Percentiles rank a stretch among this genome's conserved stretches.
Conservation (phyloP, 345 rosid genomes). For the Gossypium bickii region DNA sequence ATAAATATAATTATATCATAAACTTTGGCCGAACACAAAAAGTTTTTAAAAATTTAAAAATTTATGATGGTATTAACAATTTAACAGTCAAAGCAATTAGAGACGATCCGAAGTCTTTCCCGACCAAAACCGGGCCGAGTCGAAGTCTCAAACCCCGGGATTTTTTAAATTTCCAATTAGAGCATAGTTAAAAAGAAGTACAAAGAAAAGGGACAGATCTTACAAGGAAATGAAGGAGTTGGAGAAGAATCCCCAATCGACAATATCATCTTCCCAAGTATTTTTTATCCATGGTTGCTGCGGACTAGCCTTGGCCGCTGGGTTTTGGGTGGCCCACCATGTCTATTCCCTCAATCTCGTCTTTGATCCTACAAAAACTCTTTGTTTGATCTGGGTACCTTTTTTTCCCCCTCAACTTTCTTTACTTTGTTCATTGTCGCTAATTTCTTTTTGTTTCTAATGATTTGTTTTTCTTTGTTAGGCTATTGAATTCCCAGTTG, state of each 20-base stretch:
- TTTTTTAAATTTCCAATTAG: background rate
- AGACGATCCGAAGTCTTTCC: too few relatives aligned
- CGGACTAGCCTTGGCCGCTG: slow-evolving; percentile 39
- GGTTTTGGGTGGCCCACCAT: slow-evolving; percentile 45
- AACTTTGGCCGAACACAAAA: too few relatives aligned
- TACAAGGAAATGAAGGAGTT: background rate
- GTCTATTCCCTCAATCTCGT: slow-evolving; percentile 47
- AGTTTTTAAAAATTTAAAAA: too few relatives aligned
- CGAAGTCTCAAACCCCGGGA: too few relatives aligned
- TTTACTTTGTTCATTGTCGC: background rate
- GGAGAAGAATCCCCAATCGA: slow-evolving; percentile 6
- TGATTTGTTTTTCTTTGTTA: slow-evolving; percentile 14
- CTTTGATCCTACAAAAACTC: slow-evolving; percentile 56
- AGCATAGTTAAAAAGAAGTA: background rate
- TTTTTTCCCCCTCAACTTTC: background rate
- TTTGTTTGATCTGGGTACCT: slow-evolving; percentile 57
- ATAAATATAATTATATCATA: too few relatives aligned
- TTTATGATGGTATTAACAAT: too few relatives aligned
- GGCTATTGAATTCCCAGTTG: slow-evolving; percentile 46
- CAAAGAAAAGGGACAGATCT: too few relatives aligned
- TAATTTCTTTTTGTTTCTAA: background rate
- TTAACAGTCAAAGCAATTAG: too few relatives aligned
- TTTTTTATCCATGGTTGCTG: slow-evolving; percentile 35
- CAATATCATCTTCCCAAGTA: slow-evolving; percentile 28
- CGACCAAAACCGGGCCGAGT: too few relatives aligned